Base-by-base conservation (phyloP, 331 rosid species). In the Quercus phellos region DNA sequence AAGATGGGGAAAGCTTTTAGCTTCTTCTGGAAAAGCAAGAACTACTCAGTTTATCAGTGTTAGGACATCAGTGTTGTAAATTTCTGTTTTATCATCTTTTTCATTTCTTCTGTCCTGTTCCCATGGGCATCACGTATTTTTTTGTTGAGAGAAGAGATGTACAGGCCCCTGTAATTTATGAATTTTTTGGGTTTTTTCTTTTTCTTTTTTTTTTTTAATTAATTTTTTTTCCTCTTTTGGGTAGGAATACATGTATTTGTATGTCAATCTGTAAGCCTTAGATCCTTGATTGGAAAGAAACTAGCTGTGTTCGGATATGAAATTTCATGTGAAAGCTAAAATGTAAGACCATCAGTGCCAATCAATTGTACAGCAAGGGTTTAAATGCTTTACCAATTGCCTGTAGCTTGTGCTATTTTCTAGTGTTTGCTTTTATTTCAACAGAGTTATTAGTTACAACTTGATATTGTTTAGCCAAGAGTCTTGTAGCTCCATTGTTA, bases 1-100 rank as follows among this genome's bases (percentile, higher is more conserved):
- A 94, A 81, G 78, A 83, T 90, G 78, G 89, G 85, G 66, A 94
- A 87, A 84, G 89, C 92, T 66, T 78, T 94, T 24, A 86, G 92
- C 80, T 92, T 92, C 79, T 88, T 94, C 24, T 87, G 97, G 95
- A 94, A 94, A 91, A 94, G 89, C 90, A 94, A 87, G 84, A 92
- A 96, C 87, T 92, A 87, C 78, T 94, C 98, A 29, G 89, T 92
- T 73, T 92, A 83, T 77, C 97, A 94, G 72, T 87, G 97, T 88
- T 94, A 84, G 79, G 35, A 59, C 78, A 81, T 59, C 35, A 67
- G 79, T 76, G 84, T 61, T 92, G 94, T 89, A 86, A 87, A 92
- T 83, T 84, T 80, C 70, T 79, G 84, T 77, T 83, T 82, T 63
- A 78, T 83, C 85, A 78, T 72, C 72, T 60, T 85, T 78, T 43